Evolutionary conservation across 805 yeast species (phyloP).

Genomic region (Zygosaccharomyces rouxii): DNA sequence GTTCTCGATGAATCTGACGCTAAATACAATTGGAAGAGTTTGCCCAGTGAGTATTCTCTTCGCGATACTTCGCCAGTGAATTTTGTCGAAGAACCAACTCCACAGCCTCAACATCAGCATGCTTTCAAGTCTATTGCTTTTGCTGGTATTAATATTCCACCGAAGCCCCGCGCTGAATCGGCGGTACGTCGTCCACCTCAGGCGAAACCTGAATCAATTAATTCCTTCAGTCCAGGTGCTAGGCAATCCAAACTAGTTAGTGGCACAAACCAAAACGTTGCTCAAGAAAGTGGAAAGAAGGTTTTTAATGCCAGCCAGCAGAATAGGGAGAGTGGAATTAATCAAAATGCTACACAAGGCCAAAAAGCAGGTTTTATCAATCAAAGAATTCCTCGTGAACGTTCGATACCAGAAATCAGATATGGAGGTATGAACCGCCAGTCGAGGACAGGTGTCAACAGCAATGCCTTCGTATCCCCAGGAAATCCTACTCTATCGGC

Average conservation of each 20-base stretch:
- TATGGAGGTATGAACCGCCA: not conserved
- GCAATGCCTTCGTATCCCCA: not conserved
- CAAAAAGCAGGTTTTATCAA: not conserved
- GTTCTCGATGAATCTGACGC: constrained; percentile 34
- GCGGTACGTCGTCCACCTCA: not conserved
- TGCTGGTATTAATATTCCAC: not conserved
- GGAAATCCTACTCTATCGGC: not conserved
- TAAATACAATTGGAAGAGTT: constrained; percentile 31
- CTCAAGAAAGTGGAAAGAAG: not conserved
- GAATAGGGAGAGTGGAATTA: not conserved
- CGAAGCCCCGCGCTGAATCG: not conserved
- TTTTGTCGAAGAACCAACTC: not conserved
- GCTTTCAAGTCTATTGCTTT: constrained; percentile 12
- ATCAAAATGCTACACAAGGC: not conserved
- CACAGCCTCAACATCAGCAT: constrained; percentile 7
- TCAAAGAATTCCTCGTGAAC: not conserved
- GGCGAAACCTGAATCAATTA: not conserved
- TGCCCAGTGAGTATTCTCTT: constrained; percentile 23
- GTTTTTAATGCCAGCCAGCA: not conserved
- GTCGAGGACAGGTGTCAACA: not conserved
- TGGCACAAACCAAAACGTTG: not conserved
- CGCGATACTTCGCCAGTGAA: constrained; percentile 5
- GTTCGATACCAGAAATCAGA: not conserved
- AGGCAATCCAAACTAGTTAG: too few relatives aligned
- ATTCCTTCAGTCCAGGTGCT: not conserved